These are phyloP conservation scores for Fraxinus velutina DNA, from an alignment of 305 asterid species.

Conservation along the genomic window DNA sequence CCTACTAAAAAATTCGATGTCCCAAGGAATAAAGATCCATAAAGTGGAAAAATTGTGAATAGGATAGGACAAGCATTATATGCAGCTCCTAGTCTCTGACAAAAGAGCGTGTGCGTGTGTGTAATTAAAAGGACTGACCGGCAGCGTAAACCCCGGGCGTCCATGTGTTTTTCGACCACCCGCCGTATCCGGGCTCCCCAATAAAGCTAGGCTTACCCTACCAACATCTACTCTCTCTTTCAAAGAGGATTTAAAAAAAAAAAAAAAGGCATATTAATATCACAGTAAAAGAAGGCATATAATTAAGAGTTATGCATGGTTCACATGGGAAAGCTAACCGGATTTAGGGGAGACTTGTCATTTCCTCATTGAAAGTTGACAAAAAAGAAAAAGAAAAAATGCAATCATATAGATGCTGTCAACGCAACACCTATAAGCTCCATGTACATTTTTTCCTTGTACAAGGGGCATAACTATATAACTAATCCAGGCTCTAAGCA, in stretches of 20 bases:
- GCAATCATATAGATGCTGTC: no score
- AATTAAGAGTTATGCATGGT: no score
- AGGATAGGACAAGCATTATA: not conserved
- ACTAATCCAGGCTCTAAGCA: not conserved
- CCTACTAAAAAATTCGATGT: not conserved
- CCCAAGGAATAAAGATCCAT: not conserved
- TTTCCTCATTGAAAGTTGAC: no score
- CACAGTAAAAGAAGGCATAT: no score
- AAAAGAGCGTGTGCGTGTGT: constrained; percentile 21
- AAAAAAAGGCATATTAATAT: no score
- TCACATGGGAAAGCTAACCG: no score
- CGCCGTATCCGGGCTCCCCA: constrained; percentile 57
- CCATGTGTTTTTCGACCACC: constrained; percentile 53
- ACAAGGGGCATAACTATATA: no score
- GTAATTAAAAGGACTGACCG: constrained; percentile 37
- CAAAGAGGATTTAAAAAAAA: not conserved
- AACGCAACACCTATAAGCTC: no score
- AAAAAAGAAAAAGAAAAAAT: no score
- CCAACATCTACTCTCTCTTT: not conserved
- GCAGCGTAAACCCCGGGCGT: constrained; percentile 53
- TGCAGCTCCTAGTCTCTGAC: not conserved
- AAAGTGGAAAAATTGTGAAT: not conserved
- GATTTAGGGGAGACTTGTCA: no score
- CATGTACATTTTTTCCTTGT: no score
- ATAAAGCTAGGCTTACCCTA: constrained; percentile 14